These are phyloP conservation scores for Mesotaenium endlicherianum DNA, from an alignment of 139 green algal genomes.

Conservation along the genomic window DNA sequence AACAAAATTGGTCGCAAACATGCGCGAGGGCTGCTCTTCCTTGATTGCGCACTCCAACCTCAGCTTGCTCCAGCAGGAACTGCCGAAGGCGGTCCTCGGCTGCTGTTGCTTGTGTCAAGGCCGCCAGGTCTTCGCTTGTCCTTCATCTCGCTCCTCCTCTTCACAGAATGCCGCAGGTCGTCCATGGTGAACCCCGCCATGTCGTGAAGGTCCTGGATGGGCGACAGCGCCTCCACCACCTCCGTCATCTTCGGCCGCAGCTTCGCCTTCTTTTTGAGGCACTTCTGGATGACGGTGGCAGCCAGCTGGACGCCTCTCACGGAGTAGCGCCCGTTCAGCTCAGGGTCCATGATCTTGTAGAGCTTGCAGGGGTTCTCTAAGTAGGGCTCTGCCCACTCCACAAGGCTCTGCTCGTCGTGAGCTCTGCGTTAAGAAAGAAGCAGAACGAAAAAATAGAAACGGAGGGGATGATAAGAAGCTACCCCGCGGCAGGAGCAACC, in stretches of 20 bases:
- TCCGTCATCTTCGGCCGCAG: conserved; percentile 36
- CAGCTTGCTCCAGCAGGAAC: too few relatives aligned
- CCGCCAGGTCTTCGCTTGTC: too few relatives aligned
- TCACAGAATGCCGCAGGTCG: not conserved
- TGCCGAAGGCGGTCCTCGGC: too few relatives aligned
- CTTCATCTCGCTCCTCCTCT: too few relatives aligned
- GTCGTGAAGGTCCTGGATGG: conserved; percentile 31
- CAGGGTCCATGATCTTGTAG: conserved; percentile 28
- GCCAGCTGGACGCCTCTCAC: conserved; percentile 11
- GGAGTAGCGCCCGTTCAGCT: conserved; percentile 8
- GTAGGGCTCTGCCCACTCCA: conserved; percentile 24
- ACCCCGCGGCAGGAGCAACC: not conserved
- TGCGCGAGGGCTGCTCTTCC: too few relatives aligned
- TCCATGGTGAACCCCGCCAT: conserved; percentile 25
- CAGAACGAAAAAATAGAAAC: not conserved
- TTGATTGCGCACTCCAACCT: too few relatives aligned
- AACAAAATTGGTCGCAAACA: too few relatives aligned
- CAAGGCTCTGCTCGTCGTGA: conserved; percentile 20
- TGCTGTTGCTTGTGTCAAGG: too few relatives aligned
- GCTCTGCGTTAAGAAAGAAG: not conserved
- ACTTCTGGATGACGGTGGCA: conserved; percentile 7
- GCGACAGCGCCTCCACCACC: conserved; percentile 17
- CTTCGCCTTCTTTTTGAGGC: conserved; percentile 29
- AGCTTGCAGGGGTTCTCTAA: conserved; percentile 1
- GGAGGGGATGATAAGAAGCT: not conserved